Base-by-base conservation (phyloP, 306 rosid species). In the Prunus padus region DNA sequence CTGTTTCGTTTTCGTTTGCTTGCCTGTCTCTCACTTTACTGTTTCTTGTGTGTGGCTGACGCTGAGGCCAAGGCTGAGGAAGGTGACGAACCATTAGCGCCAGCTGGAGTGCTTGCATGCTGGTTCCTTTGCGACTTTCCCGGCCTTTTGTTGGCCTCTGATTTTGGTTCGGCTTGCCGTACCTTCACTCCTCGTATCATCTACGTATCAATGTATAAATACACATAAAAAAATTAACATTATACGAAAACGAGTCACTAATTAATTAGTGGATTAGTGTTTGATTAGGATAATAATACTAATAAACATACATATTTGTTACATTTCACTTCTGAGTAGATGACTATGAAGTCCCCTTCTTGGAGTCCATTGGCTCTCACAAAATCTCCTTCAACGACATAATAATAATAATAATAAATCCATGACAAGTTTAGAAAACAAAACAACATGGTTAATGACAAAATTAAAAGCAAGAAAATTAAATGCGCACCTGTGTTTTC, bases 141-240 rank as follows among this genome's bases (percentile, higher is more conserved):
- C 4, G 84, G 76, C 82, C 81, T 85, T 71, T 86, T 86, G 73
- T 65, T 83, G 25, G 49, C 49, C 81, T 92, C 98, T 52, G 91
- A 56, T 74, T 90, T 95, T 28, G 76, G 54, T 54, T 93, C 97
- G 22, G 78, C 87, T 83, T 90, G 92, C 82, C 97, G 81, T 65
- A 92, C 99, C 75, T 92, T 92, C 77, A 95, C 99, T 84, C 99
- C 99, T 88, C 97, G 87, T 71, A 95, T 95, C 99, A 95, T 84
- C 98, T 73, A 13, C 2, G 16, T 18, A n/a, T 18, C 3, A 7
- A 30, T 13, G 2, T 88, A 62, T 76, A 76, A 11, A 49, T 23
- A 1, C 10, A 42, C 16, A 37, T 0, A 72, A 14, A 37, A 37
- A 37, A 6, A 6, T 37, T 37, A 20, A 56, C 28, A 10, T 3